A percentile compares a stretch with the other conserved stretches of the same genome.
Evolutionary conservation across 352 stramenopile species (phyloP).

Genomic region (Phytophthora kernoviae): DNA sequence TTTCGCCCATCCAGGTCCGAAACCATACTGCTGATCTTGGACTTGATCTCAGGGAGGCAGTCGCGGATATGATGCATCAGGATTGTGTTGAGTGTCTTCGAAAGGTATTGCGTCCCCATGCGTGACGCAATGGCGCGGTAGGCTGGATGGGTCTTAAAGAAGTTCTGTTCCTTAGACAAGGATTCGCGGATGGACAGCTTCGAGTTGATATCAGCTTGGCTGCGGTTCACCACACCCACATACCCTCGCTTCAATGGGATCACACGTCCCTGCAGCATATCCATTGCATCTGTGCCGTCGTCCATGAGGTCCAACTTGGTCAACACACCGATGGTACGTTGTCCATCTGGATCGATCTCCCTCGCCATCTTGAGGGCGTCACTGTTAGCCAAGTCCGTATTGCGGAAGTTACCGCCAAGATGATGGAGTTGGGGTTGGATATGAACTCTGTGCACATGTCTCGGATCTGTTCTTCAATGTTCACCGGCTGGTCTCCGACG

Average conservation of each 20-base stretch:
- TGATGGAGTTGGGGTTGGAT: constrained; percentile 98
- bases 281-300: constrained; percentile 97
- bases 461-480: constrained; percentile 99
- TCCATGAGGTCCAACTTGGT: constrained; percentile 99
- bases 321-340: constrained; percentile 98
- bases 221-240: constrained; percentile 98
- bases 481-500: constrained; percentile 97
- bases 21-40: constrained; percentile 96
- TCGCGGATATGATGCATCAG: constrained; percentile 99
- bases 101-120: constrained; percentile 96
- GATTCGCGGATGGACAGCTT: constrained; percentile 95
- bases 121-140: constrained; percentile 94
- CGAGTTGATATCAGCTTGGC: constrained; percentile 98
- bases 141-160: constrained; percentile 97
- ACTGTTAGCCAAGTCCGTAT: constrained; percentile 99
- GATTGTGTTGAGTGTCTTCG: constrained; percentile 98
- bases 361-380: constrained; percentile 98
- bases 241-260: constrained; percentile 98
- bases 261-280: constrained; percentile 96
- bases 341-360: constrained; percentile 91
- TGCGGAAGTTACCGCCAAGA: constrained; percentile 99
- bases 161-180: constrained; percentile 95
- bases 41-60: constrained; percentile 98
- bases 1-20: constrained; percentile 95
- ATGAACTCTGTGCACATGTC: constrained; percentile 99